Evolutionary conservation across 345 rosid species (phyloP), one percentile per base, ranked within the genome.

Genomic region (Euphorbia pulcherrima): DNA sequence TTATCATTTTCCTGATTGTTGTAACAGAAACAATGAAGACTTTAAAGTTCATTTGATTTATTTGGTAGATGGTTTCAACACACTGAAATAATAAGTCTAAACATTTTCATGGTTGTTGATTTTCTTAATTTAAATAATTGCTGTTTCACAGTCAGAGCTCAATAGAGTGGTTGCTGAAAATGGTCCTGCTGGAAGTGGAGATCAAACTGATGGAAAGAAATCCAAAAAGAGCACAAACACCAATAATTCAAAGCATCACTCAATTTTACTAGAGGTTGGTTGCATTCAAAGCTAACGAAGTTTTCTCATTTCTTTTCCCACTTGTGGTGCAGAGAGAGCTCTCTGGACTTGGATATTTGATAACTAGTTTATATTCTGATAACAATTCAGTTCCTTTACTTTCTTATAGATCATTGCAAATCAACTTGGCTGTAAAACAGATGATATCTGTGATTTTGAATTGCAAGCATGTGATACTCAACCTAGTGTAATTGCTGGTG

Each of bases 401-500:
- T 67, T 46, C 23, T 61, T 66, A 24, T 67, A 94, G 99, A 82
- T 85, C 69, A 81, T 94, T 51, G 95, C 95, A 35, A 66, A 68
- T 44, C 77, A 82, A 48, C 74, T 86, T 65, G 85, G 87, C 44
- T 94, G 97, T 72, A 68, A 76, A 66, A 83, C 89, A 23, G 87
- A 79, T 58, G 89, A 84, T 75, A 94, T 91, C 72, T 86, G 83
- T 60, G 99, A 94, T 77, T 91, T 92, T 83, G 99, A 94, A 77
- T 77, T 94, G 76, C 97, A 94, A 88, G 96, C 89, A 62, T 94
- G 99, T 65, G 99, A 94, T 75, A 89, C 97, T 59, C 99, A 94
- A 77, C 96, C 92, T 37, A 90, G 97, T 79, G 60, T 82, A 71
- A 79, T 87, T 52, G 99, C 77, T 47, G 97, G 97, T 78, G 96